These are phyloP conservation scores for Apiotrichum siamense DNA, from an alignment of 1,284 basidiomycete genomes.

Conservation along the genomic window DNA sequence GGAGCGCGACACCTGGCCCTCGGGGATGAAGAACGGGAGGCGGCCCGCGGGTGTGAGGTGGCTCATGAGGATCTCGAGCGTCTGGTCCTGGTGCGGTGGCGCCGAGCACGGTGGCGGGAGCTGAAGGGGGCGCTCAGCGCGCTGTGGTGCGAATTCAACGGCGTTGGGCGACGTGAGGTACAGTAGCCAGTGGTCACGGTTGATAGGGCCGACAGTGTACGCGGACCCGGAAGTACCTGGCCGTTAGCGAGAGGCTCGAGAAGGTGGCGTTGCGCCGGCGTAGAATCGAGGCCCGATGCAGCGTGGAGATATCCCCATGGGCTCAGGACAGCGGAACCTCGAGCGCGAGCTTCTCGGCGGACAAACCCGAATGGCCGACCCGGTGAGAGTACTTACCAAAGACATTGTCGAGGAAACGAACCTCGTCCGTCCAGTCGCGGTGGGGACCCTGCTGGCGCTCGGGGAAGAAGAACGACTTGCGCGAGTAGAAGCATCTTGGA, in stretches of 20 bases:
- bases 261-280: no score
- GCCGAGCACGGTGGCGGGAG: slow-evolving; percentile 5
- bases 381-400: slow-evolving; percentile 51
- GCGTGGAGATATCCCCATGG: no score
- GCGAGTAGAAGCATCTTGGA: slow-evolving; percentile 76
- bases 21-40: slow-evolving; percentile 68
- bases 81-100: slow-evolving; percentile 62
- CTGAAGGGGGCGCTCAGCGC: slow-evolving; percentile 6
- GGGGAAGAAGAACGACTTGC: slow-evolving; percentile 99
- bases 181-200: slow-evolving; percentile 97
- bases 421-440: slow-evolving; percentile 89
- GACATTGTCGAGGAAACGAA: slow-evolving; percentile 73
- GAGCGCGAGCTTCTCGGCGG: no score
- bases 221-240: slow-evolving; percentile 66
- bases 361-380: neutral
- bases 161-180: slow-evolving; percentile 70
- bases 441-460: slow-evolving; percentile 93
- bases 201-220: slow-evolving; percentile 96
- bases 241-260: slow-evolving; percentile 4
- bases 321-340: no score
- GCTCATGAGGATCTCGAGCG: slow-evolving; percentile 98
- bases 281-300: no score
- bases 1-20: slow-evolving; percentile 19
- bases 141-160: neutral
- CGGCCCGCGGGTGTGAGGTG: slow-evolving; percentile 73